phyloP scores from a whole-genome alignment of 306 rosid genomes.

The Dryas octopetala region DNA sequence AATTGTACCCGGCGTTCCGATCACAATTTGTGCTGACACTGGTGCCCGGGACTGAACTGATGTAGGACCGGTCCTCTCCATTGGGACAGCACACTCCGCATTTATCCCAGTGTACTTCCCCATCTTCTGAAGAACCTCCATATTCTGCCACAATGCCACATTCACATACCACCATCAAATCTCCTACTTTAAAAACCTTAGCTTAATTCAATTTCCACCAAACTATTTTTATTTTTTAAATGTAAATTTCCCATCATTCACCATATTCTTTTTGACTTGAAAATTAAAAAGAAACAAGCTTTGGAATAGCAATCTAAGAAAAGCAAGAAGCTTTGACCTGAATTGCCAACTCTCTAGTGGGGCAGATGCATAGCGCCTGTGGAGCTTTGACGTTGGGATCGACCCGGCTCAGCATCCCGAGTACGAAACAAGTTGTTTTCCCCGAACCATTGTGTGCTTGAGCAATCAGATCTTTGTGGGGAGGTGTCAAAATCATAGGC shows the following conservation, averaged over 20 bases:
- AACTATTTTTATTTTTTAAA: not conserved
- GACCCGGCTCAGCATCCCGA: constrained; percentile 89
- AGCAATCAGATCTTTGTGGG: constrained; percentile 71
- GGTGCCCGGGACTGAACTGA: constrained; percentile 48
- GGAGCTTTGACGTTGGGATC: constrained; percentile 68
- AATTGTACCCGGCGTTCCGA: constrained; percentile 94
- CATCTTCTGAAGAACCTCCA: constrained; percentile 86
- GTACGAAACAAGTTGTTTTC: constrained; percentile 91
- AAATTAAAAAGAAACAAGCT: not conserved
- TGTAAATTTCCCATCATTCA: not conserved
- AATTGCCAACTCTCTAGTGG: constrained; percentile 84
- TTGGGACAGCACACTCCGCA: constrained; percentile 74
- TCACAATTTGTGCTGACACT: constrained; percentile 65
- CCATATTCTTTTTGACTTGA: not conserved
- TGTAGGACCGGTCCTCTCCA: constrained; percentile 43
- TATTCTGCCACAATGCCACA: constrained; percentile 60
- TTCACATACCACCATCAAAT: not conserved
- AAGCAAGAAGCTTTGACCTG: constrained; percentile 45
- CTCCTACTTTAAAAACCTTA: not conserved
- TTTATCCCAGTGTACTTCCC: constrained; percentile 70
- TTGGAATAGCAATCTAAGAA: not conserved
- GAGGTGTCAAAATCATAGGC: constrained; percentile 88
- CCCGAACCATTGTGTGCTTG: constrained; percentile 98
- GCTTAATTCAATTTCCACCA: not conserved
- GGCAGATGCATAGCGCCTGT: constrained; percentile 90